phyloP scores from a whole-genome alignment of 176 grass and related monocot genomes.

The Oryza meridionalis region DNA sequence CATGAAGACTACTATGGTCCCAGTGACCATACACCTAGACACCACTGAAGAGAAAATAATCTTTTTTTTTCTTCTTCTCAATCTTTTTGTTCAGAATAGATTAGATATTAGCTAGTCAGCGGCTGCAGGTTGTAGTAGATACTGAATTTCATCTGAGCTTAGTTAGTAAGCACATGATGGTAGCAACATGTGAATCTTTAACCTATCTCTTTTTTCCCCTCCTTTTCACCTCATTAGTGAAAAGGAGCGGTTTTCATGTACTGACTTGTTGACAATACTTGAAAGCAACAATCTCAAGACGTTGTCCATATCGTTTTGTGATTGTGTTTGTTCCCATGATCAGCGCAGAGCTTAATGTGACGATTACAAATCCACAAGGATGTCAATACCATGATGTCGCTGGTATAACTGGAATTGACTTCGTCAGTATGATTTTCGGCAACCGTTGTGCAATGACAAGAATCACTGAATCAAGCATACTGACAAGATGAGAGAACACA shows the following conservation, averaged over 20 bases:
- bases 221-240: conserved; percentile 1
- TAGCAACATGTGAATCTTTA: conserved; percentile 11
- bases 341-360: background rate
- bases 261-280: conserved; percentile 26
- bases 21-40: conserved; percentile 65
- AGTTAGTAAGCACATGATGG: background rate
- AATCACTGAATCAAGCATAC: background rate
- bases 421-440: background rate
- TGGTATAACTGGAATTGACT: background rate
- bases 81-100: conserved; percentile 21
- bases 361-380: background rate
- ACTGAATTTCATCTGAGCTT: conserved; percentile 19
- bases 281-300: background rate
- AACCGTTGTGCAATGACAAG: background rate
- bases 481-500: background rate
- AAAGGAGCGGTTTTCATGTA: conserved; percentile 30
- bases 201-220: background rate
- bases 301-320: background rate
- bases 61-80: conserved; percentile 23
- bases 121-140: conserved; percentile 33
- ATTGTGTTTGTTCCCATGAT: background rate
- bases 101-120: conserved; percentile 14
- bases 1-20: conserved; percentile 82
- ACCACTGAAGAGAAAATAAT: conserved; percentile 48
- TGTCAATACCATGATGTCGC: background rate